A percentile compares a stretch with the other conserved stretches of the same genome.
Evolutionary conservation across 345 rosid genomes (phyloP).

Genomic region (Carallia brachiata): DNA sequence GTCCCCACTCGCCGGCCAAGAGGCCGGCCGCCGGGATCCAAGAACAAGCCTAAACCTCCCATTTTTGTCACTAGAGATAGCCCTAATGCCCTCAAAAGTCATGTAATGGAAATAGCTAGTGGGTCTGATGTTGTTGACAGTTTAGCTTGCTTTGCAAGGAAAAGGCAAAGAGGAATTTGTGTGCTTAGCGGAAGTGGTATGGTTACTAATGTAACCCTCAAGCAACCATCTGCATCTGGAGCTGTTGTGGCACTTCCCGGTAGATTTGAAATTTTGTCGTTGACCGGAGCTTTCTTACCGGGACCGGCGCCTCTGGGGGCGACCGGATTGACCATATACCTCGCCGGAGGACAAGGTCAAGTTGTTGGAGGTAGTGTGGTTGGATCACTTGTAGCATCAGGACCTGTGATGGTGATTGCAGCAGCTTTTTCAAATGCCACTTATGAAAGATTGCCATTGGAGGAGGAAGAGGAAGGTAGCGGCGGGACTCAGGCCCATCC

Average conservation of each 20-base stretch:
- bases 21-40: constrained; percentile 53
- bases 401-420: constrained; percentile 29
- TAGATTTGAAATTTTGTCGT: constrained; percentile 26
- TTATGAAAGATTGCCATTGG: constrained; percentile 28
- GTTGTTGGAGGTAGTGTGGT: constrained; percentile 30
- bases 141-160: constrained; percentile 56
- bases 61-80: constrained; percentile 68
- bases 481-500: constrained; percentile 11
- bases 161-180: constrained; percentile 56
- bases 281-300: constrained; percentile 26
- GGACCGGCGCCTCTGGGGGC: constrained; percentile 27
- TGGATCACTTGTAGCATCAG: constrained; percentile 25
- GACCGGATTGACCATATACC: constrained; percentile 24
- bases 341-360: constrained; percentile 35
- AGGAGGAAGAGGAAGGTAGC: constrained; percentile 27
- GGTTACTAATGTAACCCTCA: constrained; percentile 61
- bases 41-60: constrained; percentile 54
- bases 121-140: constrained; percentile 59
- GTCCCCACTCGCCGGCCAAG: constrained; percentile 58
- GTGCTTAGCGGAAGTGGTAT: constrained; percentile 62
- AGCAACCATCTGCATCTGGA: constrained; percentile 44
- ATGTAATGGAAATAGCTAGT: constrained; percentile 60
- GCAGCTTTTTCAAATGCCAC: constrained; percentile 30
- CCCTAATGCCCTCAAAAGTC: constrained; percentile 65
- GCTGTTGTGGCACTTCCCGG: constrained; percentile 30